Conservation (phyloP, 371 early-diverging fungal genomes). For the Lichtheimia ornata region DNA sequence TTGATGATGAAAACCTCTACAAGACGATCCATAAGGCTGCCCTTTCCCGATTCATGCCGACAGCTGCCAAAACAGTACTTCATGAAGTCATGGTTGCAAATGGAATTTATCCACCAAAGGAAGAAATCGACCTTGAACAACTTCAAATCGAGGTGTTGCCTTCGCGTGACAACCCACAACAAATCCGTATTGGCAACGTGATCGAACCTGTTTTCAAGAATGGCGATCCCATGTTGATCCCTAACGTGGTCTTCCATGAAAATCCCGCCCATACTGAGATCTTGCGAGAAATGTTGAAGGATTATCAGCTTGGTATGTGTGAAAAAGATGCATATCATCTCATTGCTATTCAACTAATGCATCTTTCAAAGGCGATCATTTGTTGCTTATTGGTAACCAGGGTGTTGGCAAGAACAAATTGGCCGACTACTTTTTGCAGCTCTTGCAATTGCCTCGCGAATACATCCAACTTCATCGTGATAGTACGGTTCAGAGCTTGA, state of each 20-base stretch:
- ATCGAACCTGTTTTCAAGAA: slow-evolving; percentile 56
- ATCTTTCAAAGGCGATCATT: slow-evolving; percentile 59
- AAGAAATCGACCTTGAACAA: slow-evolving; percentile 33
- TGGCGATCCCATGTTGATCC: slow-evolving; percentile 70
- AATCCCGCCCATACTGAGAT: slow-evolving; percentile 76
- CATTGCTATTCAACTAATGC: not conserved
- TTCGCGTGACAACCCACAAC: slow-evolving; percentile 46
- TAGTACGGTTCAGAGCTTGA: slow-evolving; percentile 82
- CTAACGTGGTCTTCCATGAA: slow-evolving; percentile 74
- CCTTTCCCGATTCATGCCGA: slow-evolving; percentile 77
- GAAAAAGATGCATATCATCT: not conserved
- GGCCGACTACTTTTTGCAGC: slow-evolving; percentile 77
- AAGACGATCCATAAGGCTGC: slow-evolving; percentile 74
- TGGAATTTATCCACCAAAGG: slow-evolving; percentile 57
- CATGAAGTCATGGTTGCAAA: slow-evolving; percentile 63
- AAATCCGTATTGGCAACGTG: slow-evolving; percentile 60
- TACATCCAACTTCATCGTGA: slow-evolving; percentile 88
- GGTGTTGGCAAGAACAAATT: slow-evolving; percentile 88
- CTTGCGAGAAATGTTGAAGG: slow-evolving; percentile 72
- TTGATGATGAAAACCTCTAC: slow-evolving; percentile 70
- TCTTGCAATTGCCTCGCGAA: slow-evolving; percentile 74
- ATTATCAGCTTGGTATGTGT: slow-evolving; percentile 55
- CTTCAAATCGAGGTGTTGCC: slow-evolving; percentile 63
- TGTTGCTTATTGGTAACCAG: slow-evolving; percentile 77
- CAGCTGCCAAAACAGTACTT: slow-evolving; percentile 67